These are phyloP conservation scores for Nitzschia palea DNA, from an alignment of 108 stramenopile species.

Conservation along the genomic window DNA sequence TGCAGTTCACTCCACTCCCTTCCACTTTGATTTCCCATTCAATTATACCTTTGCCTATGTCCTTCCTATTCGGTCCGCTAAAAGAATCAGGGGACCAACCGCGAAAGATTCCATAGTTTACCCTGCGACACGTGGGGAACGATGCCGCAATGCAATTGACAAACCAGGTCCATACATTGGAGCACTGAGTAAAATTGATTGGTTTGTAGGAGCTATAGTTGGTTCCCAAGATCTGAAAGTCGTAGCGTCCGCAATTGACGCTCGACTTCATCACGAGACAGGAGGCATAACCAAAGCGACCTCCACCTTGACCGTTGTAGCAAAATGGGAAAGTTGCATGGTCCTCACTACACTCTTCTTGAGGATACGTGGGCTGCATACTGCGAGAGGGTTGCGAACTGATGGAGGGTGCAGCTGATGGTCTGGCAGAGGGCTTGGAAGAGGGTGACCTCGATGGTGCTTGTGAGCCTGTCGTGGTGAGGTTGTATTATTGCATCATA, in stretches of 20 bases:
- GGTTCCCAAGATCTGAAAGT: constrained; percentile 7
- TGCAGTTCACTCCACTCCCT: too few species aligned
- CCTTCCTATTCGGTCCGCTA: too few species aligned
- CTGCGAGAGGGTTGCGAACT: not conserved
- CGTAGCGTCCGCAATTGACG: not conserved
- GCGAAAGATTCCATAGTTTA: not conserved
- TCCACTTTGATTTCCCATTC: too few species aligned
- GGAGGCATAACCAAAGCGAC: constrained; percentile 3
- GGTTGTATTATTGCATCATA: too few species aligned
- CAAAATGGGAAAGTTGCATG: not conserved
- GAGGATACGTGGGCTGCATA: constrained; percentile 1
- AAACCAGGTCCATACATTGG: constrained; percentile 11
- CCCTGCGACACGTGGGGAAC: not conserved
- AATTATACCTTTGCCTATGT: too few species aligned
- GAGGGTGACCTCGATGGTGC: not conserved
- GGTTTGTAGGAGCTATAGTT: not conserved
- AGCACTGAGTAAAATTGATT: not conserved
- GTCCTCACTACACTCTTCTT: not conserved
- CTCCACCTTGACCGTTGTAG: not conserved
- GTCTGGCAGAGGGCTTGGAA: not conserved
- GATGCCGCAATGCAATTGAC: not conserved
- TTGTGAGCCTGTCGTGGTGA: not conserved
- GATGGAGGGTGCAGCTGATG: not conserved
- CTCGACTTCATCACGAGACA: not conserved
- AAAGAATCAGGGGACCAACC: too few species aligned